These are phyloP conservation scores for Mentha longifolia DNA, from an alignment of 257 asterid genomes.

Conservation along the genomic window DNA sequence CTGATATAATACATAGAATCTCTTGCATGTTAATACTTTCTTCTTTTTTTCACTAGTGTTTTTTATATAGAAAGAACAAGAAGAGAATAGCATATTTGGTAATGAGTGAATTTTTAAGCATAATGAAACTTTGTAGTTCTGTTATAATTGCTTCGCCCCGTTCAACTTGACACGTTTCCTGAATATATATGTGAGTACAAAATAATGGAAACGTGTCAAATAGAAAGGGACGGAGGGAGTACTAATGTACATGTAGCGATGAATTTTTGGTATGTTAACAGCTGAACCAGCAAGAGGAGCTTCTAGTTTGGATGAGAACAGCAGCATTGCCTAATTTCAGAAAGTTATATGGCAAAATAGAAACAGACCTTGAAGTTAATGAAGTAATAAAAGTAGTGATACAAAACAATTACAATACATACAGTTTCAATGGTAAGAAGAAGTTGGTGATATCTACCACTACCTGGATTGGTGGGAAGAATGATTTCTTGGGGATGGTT, in stretches of 20 bases:
- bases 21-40: not conserved
- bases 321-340: constrained; percentile 91
- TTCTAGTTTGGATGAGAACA: constrained; percentile 94
- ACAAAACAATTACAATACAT: constrained; percentile 81
- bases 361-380: constrained; percentile 69
- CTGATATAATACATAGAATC: not conserved
- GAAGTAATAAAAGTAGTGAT: constrained; percentile 65
- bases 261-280: constrained; percentile 27
- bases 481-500: constrained; percentile 66
- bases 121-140: too few species aligned
- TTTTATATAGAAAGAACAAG: not conserved
- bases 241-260: not conserved
- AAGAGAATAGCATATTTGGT: not conserved
- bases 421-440: constrained; percentile 73
- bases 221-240: too few species aligned
- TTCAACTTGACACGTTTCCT: too few species aligned
- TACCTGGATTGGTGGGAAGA: constrained; percentile 94
- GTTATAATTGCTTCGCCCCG: too few species aligned
- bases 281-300: constrained; percentile 94
- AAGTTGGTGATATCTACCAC: constrained; percentile 81
- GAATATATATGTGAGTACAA: too few species aligned
- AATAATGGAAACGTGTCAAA: too few species aligned
- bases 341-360: constrained; percentile 82
- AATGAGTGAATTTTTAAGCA: too few species aligned
- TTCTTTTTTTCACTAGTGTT: not conserved